Base-by-base conservation (phyloP, 2,329 filamentous ascomycete genomes). In the Cordyceps javanica region DNA sequence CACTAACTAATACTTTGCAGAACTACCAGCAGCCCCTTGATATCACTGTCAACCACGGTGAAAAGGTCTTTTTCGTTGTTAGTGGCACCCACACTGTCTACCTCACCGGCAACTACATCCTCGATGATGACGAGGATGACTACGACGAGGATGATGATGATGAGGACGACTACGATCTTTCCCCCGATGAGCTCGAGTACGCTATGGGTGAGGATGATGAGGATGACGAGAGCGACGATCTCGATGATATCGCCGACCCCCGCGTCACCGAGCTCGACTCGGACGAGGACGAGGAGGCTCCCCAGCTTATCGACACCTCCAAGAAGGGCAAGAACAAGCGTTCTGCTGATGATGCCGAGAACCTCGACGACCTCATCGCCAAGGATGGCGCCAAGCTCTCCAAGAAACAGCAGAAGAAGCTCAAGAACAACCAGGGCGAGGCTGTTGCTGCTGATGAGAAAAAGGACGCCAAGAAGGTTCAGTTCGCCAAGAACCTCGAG, bases 401-500 rank as follows among this genome's bases (percentile, higher is more conserved):
- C 82, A 97, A 97, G 83, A 97, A 96, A 81, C 90, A 97, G 75
- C 83, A 89, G 68, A 97, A 99, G 88, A 97, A 97, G 82, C 82
- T 93, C 63, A 96, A 96, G 86, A 97, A 96, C 82, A 97, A 97
- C 82, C 90, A 96, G 72, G 94, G 93, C 65, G 89, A 97, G 71
- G 87, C 94, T 60, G 84, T 88, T 60, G 75, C 81, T 53, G 76
- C 78, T 45, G 82, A 87, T 66, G 77, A 83, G 60, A 64, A 70
- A 61, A 85, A 85, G 80, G 77, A 80, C 58, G 88, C 89, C 74
- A 97, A 97, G 85, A 97, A 97, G 81, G 94, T 99, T 61, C 91
- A 96, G 75, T 99, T 99, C 73, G 93, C 94, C 70, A 97, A 97
- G 83, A 92, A 97, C 75, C 90, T 99, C 62, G 94, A 97, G 81